phyloP scores from a whole-genome alignment of 176 grass and related monocot species.

The Chloris gayana region DNA sequence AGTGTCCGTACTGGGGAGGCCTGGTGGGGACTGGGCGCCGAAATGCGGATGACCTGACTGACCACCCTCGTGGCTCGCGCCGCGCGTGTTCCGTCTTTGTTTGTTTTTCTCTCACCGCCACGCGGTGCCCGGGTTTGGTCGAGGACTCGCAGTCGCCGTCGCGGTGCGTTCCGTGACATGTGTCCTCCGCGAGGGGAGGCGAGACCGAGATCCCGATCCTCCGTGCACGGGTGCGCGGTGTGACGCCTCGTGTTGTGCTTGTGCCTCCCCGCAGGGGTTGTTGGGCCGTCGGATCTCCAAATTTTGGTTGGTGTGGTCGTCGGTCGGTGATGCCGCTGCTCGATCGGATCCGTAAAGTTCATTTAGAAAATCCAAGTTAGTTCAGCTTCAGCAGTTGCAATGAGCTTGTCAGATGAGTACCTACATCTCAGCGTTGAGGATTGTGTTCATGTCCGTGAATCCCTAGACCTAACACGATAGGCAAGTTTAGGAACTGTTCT shows the following conservation, averaged over 20 bases:
- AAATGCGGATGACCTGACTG: constrained; percentile 33
- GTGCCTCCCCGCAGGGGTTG: no score
- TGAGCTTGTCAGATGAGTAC: background rate
- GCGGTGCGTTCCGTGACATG: constrained; percentile 23
- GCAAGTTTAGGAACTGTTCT: background rate
- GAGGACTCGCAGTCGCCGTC: background rate
- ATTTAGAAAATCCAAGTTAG: background rate
- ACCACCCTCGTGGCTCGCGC: constrained; percentile 43
- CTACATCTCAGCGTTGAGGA: background rate
- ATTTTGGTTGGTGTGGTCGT: background rate
- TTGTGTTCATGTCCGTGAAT: background rate
- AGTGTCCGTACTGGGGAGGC: background rate
- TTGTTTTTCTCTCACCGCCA: constrained; percentile 25
- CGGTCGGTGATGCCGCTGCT: background rate
- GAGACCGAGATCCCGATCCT: constrained; percentile 52
- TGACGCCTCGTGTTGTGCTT: no score
- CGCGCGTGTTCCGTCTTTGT: constrained; percentile 26
- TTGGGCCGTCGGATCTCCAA: background rate
- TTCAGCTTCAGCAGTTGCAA: background rate
- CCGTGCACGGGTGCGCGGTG: constrained; percentile 31
- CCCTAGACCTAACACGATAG: no score
- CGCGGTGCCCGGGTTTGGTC: constrained; percentile 9
- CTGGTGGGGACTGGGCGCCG: background rate
- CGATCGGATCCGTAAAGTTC: background rate
- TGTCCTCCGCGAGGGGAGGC: constrained; percentile 2